These are phyloP conservation scores for Penicillium longicatenatum DNA, from an alignment of 495 filamentous ascomycete genomes.

Conservation along the genomic window DNA sequence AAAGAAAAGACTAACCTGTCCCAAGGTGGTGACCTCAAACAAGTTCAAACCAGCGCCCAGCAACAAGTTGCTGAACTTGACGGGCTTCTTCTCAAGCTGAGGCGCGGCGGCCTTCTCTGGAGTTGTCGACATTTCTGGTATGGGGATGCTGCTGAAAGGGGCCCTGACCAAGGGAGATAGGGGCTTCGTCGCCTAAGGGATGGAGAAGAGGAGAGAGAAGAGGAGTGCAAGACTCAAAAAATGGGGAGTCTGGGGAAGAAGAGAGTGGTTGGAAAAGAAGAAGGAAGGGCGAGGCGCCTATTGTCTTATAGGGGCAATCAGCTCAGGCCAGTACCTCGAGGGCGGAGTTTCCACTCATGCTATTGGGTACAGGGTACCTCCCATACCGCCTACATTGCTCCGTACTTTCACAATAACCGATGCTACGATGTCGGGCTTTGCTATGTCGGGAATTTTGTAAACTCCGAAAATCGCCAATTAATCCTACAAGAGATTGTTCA, in stretches of 20 bases:
- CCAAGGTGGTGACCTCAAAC: slow-evolving; percentile 92
- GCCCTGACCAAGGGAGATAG: slow-evolving; percentile 93
- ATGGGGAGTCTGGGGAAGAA: slow-evolving; percentile 12
- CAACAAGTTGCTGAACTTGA: slow-evolving; percentile 99
- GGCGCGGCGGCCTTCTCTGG: slow-evolving; percentile 49
- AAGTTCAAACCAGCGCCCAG: slow-evolving; percentile 95
- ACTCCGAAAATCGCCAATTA: neutral
- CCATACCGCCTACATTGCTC: slow-evolving; percentile 21
- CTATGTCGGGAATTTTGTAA: too few relatives aligned
- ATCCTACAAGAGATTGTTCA: too few relatives aligned
- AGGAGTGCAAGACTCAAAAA: slow-evolving; percentile 10
- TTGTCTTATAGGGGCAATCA: slow-evolving; percentile 27
- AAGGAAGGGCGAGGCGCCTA: slow-evolving; percentile 12
- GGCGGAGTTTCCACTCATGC: slow-evolving; percentile 25
- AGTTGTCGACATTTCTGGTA: slow-evolving; percentile 50
- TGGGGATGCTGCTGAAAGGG: slow-evolving; percentile 55
- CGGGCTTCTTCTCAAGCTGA: slow-evolving; percentile 94
- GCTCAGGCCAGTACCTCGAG: neutral
- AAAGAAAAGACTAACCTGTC: slow-evolving; percentile 59
- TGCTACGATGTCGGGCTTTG: too few relatives aligned
- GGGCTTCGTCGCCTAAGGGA: slow-evolving; percentile 70
- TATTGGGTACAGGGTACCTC: slow-evolving; percentile 30
- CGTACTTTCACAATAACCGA: neutral
- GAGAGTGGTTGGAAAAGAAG: slow-evolving; percentile 16
- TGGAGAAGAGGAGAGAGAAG: slow-evolving; percentile 10